Conservation (phyloP, 805 yeast genomes). For the Sugiyamaella mastotermitis region DNA sequence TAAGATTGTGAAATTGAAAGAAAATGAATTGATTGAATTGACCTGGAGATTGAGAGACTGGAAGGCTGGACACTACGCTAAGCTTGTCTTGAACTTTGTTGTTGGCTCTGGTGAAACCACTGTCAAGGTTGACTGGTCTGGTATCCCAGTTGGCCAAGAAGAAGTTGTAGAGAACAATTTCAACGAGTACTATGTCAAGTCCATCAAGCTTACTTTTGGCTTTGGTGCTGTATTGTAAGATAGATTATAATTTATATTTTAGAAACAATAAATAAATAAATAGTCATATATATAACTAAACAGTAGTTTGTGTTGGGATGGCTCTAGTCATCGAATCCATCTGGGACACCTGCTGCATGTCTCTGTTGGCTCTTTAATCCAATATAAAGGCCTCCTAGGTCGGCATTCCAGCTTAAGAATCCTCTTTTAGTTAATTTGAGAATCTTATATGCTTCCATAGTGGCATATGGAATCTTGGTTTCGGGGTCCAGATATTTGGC, state of each 20-base stretch:
- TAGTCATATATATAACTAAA: slow-evolving; percentile 1
- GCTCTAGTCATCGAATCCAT: slow-evolving; percentile 50
- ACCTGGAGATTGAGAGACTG: slow-evolving; percentile 86
- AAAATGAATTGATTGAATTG: slow-evolving; percentile 56
- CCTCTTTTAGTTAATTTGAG: slow-evolving; percentile 46
- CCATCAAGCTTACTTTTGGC: slow-evolving; percentile 89
- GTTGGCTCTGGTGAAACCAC: slow-evolving; percentile 84
- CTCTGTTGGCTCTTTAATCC: slow-evolving; percentile 35
- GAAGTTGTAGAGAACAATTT: slow-evolving; percentile 75
- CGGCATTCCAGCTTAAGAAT: slow-evolving; percentile 46
- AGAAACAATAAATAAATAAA: slow-evolving; percentile 10
- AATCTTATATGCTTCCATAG: slow-evolving; percentile 72
- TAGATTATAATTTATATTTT: slow-evolving; percentile 12
- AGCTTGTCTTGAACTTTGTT: slow-evolving; percentile 55
- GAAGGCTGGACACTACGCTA: slow-evolving; percentile 79
- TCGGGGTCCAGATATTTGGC: slow-evolving; percentile 85
- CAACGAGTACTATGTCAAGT: slow-evolving; percentile 80
- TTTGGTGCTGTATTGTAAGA: slow-evolving; percentile 83
- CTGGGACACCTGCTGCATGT: slow-evolving; percentile 85
- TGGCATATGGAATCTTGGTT: slow-evolving; percentile 79
- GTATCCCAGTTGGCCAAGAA: slow-evolving; percentile 97
- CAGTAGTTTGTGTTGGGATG: not conserved
- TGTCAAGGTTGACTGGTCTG: slow-evolving; percentile 70
- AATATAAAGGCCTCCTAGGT: slow-evolving; percentile 40
- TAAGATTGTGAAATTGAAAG: slow-evolving; percentile 52